Percentiles rank a stretch among this genome's conserved stretches.
These are phyloP conservation scores for Fusarium sp. DNA, from an alignment of 2,329 filamentous ascomycete genomes.

Conservation along the genomic window DNA sequence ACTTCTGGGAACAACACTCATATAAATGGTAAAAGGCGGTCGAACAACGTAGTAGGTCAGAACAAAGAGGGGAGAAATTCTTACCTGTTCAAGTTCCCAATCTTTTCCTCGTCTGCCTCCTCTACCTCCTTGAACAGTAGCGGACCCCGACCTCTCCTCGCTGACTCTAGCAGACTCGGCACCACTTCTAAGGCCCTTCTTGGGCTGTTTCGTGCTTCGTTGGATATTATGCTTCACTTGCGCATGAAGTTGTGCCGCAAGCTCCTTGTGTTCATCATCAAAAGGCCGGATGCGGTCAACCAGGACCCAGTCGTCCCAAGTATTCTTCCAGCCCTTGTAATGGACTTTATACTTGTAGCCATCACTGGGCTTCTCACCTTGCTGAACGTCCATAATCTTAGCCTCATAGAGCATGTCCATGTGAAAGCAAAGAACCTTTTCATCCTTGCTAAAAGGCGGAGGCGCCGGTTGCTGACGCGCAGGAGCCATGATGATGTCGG, in stretches of 20 bases:
- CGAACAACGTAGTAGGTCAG: background rate
- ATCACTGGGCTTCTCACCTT: conserved; percentile 74
- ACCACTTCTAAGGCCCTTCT: conserved; percentile 58
- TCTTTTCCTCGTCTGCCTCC: conserved; percentile 82
- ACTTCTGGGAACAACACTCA: conserved; percentile 9
- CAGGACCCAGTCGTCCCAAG: conserved; percentile 99
- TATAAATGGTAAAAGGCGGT: background rate
- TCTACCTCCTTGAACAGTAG: conserved; percentile 70
- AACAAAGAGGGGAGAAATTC: conserved; percentile 43
- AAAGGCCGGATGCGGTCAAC: conserved; percentile 94
- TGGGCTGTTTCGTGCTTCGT: conserved; percentile 64
- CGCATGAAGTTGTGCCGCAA: conserved; percentile 79
- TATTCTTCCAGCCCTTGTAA: conserved; percentile 99
- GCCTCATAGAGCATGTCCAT: conserved; percentile 98
- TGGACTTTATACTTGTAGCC: conserved; percentile 92
- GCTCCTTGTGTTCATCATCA: conserved; percentile 92
- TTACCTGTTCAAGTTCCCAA: conserved; percentile 84
- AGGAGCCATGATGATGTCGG: conserved; percentile 53
- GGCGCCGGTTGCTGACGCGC: conserved; percentile 58
- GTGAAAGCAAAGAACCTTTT: conserved; percentile 96
- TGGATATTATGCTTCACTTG: conserved; percentile 73
- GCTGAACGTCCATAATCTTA: conserved; percentile 86
- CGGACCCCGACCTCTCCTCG: conserved; percentile 75
- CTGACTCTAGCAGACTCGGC: conserved; percentile 73
- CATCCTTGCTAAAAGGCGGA: conserved; percentile 77